Conservation (phyloP, 345 rosid species). For the Dipteronia dyeriana region DNA sequence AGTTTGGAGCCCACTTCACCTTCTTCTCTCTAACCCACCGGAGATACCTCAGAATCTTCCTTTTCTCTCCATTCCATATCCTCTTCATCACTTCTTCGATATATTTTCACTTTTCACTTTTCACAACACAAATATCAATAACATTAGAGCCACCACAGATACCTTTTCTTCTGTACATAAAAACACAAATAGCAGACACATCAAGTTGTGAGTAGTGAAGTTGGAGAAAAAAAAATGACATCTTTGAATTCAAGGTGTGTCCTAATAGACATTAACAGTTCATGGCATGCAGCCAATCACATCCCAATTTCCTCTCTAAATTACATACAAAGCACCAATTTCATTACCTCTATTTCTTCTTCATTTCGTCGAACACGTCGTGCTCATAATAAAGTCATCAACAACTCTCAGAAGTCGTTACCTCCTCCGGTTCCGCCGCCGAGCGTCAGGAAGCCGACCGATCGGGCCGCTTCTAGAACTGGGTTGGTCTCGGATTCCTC, state of each 20-base stretch:
- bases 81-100: slow-evolving; percentile 16
- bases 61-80: slow-evolving; percentile 24
- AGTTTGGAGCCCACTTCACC: slow-evolving; percentile 45
- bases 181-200: not conserved
- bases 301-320: slow-evolving; percentile 44
- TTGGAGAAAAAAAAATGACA: slow-evolving; percentile 38
- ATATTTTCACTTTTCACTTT: not conserved
- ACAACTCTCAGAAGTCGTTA: slow-evolving; percentile 43
- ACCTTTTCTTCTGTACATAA: not conserved
- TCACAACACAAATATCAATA: not conserved
- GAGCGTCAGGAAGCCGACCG: slow-evolving; percentile 55
- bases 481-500: slow-evolving; percentile 41
- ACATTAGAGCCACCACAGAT: not conserved
- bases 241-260: slow-evolving; percentile 59
- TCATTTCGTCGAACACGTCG: slow-evolving; percentile 67
- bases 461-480: slow-evolving; percentile 40
- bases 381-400: slow-evolving; percentile 37
- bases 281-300: slow-evolving; percentile 57
- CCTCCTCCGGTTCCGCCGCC: slow-evolving; percentile 48
- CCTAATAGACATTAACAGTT: slow-evolving; percentile 68
- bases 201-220: not conserved
- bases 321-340: slow-evolving; percentile 27
- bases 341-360: slow-evolving; percentile 49
- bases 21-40: slow-evolving; percentile 38
- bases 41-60: slow-evolving; percentile 86